A percentile compares a stretch with the other conserved stretches of the same genome.
Conservation (phyloP, 495 filamentous ascomycete species). For the Lepidopterella palustris region DNA sequence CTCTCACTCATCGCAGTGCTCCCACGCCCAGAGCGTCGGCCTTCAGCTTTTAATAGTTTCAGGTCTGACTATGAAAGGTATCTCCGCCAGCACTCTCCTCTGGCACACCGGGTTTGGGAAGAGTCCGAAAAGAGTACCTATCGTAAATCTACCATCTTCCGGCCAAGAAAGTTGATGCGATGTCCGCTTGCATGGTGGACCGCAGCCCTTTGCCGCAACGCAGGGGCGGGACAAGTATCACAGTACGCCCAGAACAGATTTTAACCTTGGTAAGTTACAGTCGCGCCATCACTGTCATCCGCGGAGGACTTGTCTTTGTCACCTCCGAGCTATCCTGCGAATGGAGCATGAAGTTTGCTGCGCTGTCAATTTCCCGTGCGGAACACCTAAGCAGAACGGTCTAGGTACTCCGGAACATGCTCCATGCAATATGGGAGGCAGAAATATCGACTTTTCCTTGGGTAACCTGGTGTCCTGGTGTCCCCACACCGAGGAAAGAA, state of each 20-base stretch:
- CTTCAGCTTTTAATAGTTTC: neutral
- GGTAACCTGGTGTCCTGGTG: neutral
- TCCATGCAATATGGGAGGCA: neutral
- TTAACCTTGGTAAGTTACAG: neutral
- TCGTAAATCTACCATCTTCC: neutral
- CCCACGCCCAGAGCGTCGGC: neutral
- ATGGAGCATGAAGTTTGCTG: neutral
- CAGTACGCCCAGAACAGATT: neutral
- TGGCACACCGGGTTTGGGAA: neutral
- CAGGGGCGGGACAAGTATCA: neutral
- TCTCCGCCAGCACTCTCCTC: neutral
- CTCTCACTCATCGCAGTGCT: neutral
- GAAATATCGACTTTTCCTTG: neutral
- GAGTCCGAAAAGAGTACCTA: neutral
- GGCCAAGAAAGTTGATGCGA: neutral
- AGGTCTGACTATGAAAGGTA: neutral
- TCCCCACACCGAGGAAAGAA: neutral
- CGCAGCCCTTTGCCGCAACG: neutral
- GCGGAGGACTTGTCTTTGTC: neutral
- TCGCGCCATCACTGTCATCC: neutral
- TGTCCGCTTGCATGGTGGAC: neutral
- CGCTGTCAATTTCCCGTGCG: neutral
- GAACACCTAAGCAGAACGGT: too few relatives aligned
- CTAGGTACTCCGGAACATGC: too few relatives aligned
- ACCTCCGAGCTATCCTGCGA: neutral